Base-by-base conservation (phyloP, 768 basidiomycete species). In the Boletus sp. region DNA sequence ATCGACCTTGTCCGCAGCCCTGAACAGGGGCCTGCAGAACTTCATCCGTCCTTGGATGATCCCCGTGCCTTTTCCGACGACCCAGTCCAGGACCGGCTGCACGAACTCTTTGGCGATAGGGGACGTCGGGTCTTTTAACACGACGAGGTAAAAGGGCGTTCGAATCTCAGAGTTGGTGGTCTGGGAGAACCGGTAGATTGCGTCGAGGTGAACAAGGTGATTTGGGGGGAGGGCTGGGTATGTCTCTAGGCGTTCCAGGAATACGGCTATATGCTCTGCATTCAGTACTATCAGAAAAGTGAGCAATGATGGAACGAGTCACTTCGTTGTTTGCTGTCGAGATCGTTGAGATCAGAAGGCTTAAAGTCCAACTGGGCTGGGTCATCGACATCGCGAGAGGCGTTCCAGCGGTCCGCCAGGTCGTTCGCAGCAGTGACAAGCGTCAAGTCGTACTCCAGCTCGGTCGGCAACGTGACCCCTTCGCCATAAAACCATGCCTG, bases 401-500 rank as follows among this genome's bases (percentile, higher is more conserved):
- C 70, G 29, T 83, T 71, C 84, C 85, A 86, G 48, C 74, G 69
- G 36, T 75, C 75, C 17, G 83, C 85, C 12, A 86, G 75, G 30
- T 69, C 73, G 49, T 80, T 77, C n/a, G 83, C 80, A 47, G 77
- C 73, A 50, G 77, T 73, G 4, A 80, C 80, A 3, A 86, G 76
- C 12, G 80, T 74, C 48, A 77, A 71, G 61, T 86, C 85, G 56
- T 85, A 86, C 41, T 78, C 70, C 58, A 81, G 69, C 49, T 79
- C 66, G 2, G 75, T 78, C 11, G 81, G 83, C 7, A 86, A 71
- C 46, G 75, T 71, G 10, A 70, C 56, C 11, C 84, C 83, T 61
- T 81, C 77, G 15, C 84, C 85, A 54, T 82, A 77, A 39, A 86
- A 67, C 85, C 84, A 86, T 15, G 70, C 77, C 82, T 81, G 49